Percentiles rank a stretch among this genome's conserved stretches.
phyloP scores from a whole-genome alignment of 106 monocot genomes.

The Allium fistulosum region DNA sequence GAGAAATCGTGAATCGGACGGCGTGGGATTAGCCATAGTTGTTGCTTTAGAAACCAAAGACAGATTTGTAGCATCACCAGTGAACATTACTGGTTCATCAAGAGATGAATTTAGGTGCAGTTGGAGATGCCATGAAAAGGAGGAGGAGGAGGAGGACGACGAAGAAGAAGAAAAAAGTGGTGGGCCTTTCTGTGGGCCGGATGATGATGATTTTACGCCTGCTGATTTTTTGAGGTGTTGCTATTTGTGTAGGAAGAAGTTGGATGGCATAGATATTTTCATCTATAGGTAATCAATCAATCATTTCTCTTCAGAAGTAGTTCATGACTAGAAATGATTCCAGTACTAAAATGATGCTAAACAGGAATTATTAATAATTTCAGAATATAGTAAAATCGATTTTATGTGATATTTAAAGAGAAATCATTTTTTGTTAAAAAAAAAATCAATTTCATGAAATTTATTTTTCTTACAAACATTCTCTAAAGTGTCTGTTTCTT shows the following conservation, averaged over 20 bases:
- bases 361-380: background rate
- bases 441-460: background rate
- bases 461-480: no score
- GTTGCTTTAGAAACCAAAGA: conserved; percentile 26
- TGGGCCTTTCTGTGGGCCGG: background rate
- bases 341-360: background rate
- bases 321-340: background rate
- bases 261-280: conserved; percentile 67
- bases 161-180: background rate
- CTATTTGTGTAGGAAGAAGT: conserved; percentile 43
- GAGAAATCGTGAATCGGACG: conserved; percentile 74
- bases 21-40: conserved; percentile 71
- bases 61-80: background rate
- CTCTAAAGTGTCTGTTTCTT: no score
- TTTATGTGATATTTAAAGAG: no score
- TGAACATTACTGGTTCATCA: no score
- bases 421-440: background rate
- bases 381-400: background rate
- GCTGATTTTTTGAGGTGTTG: conserved; percentile 52
- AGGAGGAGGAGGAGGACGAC: background rate
- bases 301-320: background rate
- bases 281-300: conserved; percentile 44
- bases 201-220: conserved; percentile 5
- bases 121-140: background rate
- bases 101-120: conserved; percentile 6